These are phyloP conservation scores for Triticum timopheevii DNA, from an alignment of 176 grass and related monocot genomes.

Conservation along the genomic window DNA sequence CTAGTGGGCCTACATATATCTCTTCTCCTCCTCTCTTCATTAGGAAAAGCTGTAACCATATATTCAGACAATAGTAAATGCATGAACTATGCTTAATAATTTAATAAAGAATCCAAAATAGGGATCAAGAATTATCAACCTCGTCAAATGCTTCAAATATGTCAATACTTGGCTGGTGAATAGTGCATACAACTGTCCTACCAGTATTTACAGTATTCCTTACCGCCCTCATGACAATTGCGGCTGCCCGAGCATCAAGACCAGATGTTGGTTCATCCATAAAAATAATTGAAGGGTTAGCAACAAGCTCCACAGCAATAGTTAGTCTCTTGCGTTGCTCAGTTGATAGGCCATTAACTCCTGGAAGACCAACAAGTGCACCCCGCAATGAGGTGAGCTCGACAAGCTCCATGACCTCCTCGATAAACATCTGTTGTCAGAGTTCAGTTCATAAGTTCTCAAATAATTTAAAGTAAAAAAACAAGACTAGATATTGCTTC, in stretches of 20 bases:
- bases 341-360: conserved; percentile 79
- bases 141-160: conserved; percentile 97
- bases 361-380: conserved; percentile 84
- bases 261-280: conserved; percentile 98
- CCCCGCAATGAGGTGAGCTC: conserved; percentile 69
- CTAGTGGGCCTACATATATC: conserved; percentile 87
- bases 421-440: conserved; percentile 75
- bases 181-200: conserved; percentile 90
- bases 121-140: conserved; percentile 42
- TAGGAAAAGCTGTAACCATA: conserved; percentile 69
- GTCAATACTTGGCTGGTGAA: conserved; percentile 98
- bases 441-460: conserved; percentile 17
- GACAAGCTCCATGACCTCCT: conserved; percentile 93
- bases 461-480: conserved; percentile 2
- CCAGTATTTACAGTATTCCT: conserved; percentile 89
- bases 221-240: conserved; percentile 94
- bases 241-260: conserved; percentile 84
- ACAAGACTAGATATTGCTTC: conserved; percentile 12
- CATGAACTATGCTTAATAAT: neutral
- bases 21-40: conserved; percentile 97
- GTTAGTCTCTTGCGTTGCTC: conserved; percentile 93
- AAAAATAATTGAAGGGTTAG: conserved; percentile 90
- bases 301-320: conserved; percentile 91
- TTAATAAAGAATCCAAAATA: conserved; percentile 20
- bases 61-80: neutral